Evolutionary conservation across 208 protist genomes (phyloP).

Genomic region (Kentomonas sorsogonicus): DNA sequence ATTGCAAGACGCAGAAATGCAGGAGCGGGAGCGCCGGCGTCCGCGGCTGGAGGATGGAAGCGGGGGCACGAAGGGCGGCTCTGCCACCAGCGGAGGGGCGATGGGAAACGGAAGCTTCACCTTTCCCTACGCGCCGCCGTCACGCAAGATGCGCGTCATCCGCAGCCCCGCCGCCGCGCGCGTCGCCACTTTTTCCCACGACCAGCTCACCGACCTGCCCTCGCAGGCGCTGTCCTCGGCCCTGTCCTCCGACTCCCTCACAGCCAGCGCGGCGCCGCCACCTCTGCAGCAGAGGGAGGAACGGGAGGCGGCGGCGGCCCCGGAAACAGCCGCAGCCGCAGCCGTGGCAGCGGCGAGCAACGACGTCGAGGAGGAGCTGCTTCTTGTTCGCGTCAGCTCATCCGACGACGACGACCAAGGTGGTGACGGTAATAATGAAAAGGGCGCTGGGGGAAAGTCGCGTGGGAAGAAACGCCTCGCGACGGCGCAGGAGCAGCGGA

Average conservation of each 20-base stretch:
- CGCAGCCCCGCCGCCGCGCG: not conserved
- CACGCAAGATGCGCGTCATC: too few species aligned
- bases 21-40: too few species aligned
- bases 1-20: too few species aligned
- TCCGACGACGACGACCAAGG: too few species aligned
- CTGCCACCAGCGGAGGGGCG: too few species aligned
- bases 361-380: too few species aligned
- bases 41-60: not conserved
- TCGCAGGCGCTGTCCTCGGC: conserved; percentile 19
- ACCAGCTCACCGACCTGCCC: too few species aligned
- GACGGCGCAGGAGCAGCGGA: conserved; percentile 28
- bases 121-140: too few species aligned
- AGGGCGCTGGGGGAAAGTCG: too few species aligned
- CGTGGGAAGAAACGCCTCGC: conserved; percentile 16
- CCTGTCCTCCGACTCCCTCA: conserved; percentile 15
- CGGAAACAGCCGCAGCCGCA: not conserved
- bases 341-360: not conserved
- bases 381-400: too few species aligned
- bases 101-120: too few species aligned
- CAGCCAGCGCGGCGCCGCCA: not conserved
- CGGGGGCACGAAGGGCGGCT: not conserved
- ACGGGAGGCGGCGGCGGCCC: not conserved
- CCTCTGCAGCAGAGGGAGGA: not conserved
- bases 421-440: not conserved
- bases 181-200: too few species aligned